These are phyloP conservation scores for Wickerhamomyces sydowiorum DNA, from an alignment of 805 yeast genomes.

Conservation along the genomic window DNA sequence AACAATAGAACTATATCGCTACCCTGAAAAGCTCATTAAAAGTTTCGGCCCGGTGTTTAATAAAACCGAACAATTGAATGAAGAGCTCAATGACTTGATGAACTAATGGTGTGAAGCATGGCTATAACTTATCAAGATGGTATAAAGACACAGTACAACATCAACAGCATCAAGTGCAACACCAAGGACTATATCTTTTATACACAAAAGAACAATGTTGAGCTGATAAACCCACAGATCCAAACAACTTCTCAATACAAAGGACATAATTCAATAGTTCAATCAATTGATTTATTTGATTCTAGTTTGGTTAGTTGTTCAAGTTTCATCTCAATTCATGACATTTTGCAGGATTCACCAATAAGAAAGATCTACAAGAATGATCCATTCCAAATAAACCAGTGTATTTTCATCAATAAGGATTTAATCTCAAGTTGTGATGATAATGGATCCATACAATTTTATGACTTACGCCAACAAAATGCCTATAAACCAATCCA, in stretches of 20 bases:
- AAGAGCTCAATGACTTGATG: no score
- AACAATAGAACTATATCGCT: no score
- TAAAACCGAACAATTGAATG: no score
- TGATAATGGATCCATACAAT: conserved; percentile 10
- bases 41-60: no score
- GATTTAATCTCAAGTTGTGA: conserved; percentile 17
- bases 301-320: conserved; percentile 10
- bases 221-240: not conserved
- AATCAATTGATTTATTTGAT: conserved; percentile 4
- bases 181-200: not conserved
- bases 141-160: not conserved
- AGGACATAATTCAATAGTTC: conserved; percentile 4
- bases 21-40: no score
- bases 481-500: conserved; percentile 27
- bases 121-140: not conserved
- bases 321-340: conserved; percentile 11
- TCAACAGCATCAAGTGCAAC: not conserved
- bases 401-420: conserved; percentile 4
- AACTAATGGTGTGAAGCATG: no score
- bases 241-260: not conserved
- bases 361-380: conserved; percentile 6
- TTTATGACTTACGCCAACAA: conserved; percentile 10
- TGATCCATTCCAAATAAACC: conserved; percentile 9
- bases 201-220: not conserved
- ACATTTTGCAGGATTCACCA: conserved; percentile 4